Percentiles rank a stretch among this genome's conserved stretches.
These are phyloP conservation scores for Tylopilus sp. DNA, from an alignment of 768 basidiomycete species.

Conservation along the genomic window DNA sequence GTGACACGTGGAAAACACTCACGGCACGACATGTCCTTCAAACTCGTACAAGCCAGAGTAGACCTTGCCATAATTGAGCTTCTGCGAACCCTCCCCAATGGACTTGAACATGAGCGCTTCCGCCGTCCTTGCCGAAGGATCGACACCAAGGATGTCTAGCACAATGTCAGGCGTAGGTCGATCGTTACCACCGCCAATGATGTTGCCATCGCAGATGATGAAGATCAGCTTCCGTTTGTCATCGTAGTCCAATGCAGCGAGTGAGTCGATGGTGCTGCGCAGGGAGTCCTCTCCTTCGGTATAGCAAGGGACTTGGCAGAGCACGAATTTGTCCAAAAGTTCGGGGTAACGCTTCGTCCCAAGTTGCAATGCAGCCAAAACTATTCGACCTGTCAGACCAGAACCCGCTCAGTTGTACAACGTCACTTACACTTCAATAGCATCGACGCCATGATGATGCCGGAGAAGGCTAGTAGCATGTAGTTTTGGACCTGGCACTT, in stretches of 20 bases:
- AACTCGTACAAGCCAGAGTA: slow-evolving; percentile 72
- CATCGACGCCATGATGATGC: slow-evolving; percentile 55
- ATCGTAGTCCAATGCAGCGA: slow-evolving; percentile 62
- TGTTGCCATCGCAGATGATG: slow-evolving; percentile 68
- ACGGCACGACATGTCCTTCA: slow-evolving; percentile 68
- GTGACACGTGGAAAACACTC: slow-evolving; percentile 20
- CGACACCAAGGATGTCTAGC: slow-evolving; percentile 64
- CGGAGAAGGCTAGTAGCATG: slow-evolving; percentile 52
- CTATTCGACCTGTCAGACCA: slow-evolving; percentile 31
- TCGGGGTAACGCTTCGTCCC: slow-evolving; percentile 59
- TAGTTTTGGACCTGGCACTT: slow-evolving; percentile 62
- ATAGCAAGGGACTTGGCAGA: slow-evolving; percentile 69
- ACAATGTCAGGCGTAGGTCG: slow-evolving; percentile 64
- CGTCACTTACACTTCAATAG: slow-evolving; percentile 51
- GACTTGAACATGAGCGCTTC: slow-evolving; percentile 67
- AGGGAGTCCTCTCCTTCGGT: slow-evolving; percentile 71
- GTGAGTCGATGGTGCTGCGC: slow-evolving; percentile 64
- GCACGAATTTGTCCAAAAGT: slow-evolving; percentile 64
- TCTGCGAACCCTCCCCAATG: slow-evolving; percentile 63
- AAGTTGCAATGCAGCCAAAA: slow-evolving; percentile 63
- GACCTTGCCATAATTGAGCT: slow-evolving; percentile 67
- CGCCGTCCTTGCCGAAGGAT: slow-evolving; percentile 56
- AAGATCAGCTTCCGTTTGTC: slow-evolving; percentile 69
- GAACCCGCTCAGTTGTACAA: slow-evolving; percentile 1
- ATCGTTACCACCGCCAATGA: slow-evolving; percentile 68